Evolutionary conservation across 2,329 filamentous ascomycete species (phyloP).

Genomic region (Tolypocladium tropicale): DNA sequence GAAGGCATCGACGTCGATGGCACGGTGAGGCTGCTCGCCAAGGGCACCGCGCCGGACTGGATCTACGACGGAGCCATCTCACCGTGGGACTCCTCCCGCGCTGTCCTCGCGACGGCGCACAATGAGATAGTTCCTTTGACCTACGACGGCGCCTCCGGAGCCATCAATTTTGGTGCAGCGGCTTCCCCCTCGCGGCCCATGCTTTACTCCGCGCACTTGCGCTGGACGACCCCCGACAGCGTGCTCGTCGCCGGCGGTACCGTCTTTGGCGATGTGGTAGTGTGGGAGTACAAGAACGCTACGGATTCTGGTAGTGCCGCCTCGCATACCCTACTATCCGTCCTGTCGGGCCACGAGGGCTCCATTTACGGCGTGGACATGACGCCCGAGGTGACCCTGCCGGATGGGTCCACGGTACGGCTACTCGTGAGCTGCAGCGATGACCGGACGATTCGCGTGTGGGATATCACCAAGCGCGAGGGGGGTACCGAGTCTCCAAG

Average conservation of each 20-base stretch:
- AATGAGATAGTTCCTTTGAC: slow-evolving; percentile 60
- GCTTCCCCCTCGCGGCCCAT: slow-evolving; percentile 67
- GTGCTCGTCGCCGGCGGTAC: slow-evolving; percentile 81
- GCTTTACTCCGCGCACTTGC: slow-evolving; percentile 72
- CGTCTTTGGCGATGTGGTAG: slow-evolving; percentile 85
- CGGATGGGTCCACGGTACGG: slow-evolving; percentile 32
- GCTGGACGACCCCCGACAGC: slow-evolving; percentile 45
- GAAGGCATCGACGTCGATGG: slow-evolving; percentile 9
- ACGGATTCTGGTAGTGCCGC: neutral
- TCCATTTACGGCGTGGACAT: slow-evolving; percentile 88
- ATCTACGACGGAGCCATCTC: slow-evolving; percentile 57
- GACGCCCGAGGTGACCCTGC: slow-evolving; percentile 41
- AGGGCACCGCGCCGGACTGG: slow-evolving; percentile 58
- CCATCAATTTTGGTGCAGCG: slow-evolving; percentile 35
- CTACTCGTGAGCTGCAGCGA: slow-evolving; percentile 91
- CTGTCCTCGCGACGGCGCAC: slow-evolving; percentile 71
- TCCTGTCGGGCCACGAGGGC: slow-evolving; percentile 68
- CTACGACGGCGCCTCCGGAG: slow-evolving; percentile 14
- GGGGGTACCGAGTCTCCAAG: neutral
- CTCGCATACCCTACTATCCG: slow-evolving; percentile 31
- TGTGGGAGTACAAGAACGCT: slow-evolving; percentile 60
- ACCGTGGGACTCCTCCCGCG: slow-evolving; percentile 28
- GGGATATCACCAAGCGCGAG: slow-evolving; percentile 60
- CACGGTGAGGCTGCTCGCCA: slow-evolving; percentile 14
- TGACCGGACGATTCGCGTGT: slow-evolving; percentile 79